phyloP scores from a whole-genome alignment of 2,329 filamentous ascomycete species.

The Aspergillus persii region DNA sequence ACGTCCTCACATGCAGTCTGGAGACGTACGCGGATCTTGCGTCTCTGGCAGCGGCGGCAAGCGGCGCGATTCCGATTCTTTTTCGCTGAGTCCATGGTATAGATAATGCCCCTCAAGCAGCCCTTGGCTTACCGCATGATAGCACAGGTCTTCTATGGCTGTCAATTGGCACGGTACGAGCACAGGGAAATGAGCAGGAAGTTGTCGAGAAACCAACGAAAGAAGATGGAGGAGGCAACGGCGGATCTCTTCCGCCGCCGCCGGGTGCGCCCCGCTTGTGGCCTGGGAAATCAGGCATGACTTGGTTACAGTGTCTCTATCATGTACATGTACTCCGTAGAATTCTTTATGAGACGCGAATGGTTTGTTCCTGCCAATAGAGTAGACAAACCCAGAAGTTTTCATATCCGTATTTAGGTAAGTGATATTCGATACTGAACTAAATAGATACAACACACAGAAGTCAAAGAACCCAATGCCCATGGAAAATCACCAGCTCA shows the following conservation, averaged over 20 bases:
- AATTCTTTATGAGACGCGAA: too few species aligned
- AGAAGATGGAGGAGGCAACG: neutral
- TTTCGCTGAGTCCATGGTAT: constrained; percentile 26
- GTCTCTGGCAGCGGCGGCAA: constrained; percentile 44
- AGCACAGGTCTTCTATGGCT: neutral
- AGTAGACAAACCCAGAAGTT: too few species aligned
- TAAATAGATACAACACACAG: too few species aligned
- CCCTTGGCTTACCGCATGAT: neutral
- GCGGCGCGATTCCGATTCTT: constrained; percentile 33
- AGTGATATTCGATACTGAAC: too few species aligned
- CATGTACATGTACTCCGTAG: too few species aligned
- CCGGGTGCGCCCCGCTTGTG: neutral
- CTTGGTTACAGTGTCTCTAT: too few species aligned
- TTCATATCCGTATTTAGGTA: too few species aligned
- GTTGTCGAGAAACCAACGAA: neutral
- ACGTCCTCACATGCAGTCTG: neutral
- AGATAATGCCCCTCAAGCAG: neutral
- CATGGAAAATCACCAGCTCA: too few species aligned
- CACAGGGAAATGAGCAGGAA: neutral
- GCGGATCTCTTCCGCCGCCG: neutral
- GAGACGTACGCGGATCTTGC: constrained; percentile 48
- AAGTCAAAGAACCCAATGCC: too few species aligned
- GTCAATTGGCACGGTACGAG: neutral
- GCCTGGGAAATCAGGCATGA: neutral
- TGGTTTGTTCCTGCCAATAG: too few species aligned